Conservation (phyloP, 805 yeast species). For the Metschnikowia sp. region DNA sequence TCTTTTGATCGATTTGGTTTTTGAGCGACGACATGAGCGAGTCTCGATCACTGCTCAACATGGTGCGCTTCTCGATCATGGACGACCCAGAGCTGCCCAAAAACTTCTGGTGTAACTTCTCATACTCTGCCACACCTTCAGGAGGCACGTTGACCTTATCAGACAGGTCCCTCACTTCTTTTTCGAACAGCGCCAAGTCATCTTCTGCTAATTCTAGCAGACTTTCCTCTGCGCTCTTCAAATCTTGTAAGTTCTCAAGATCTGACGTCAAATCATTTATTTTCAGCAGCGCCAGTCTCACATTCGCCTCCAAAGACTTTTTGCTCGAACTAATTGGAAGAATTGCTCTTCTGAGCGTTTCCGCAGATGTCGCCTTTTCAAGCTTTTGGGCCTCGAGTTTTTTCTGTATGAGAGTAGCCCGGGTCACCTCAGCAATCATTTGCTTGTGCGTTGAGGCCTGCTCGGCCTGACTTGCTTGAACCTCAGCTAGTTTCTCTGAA, state of each 20-base stretch:
- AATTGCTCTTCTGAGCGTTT: slow-evolving; percentile 44
- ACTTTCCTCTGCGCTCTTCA: slow-evolving; percentile 31
- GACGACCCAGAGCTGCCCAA: slow-evolving; percentile 56
- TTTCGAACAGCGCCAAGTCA: slow-evolving; percentile 31
- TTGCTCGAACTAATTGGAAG: slow-evolving; percentile 63
- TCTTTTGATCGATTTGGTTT: slow-evolving; percentile 29
- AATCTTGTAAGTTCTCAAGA: slow-evolving; percentile 45
- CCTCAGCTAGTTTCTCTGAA: slow-evolving; percentile 7
- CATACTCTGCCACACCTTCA: slow-evolving; percentile 57
- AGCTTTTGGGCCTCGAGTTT: slow-evolving; percentile 38
- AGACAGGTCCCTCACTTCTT: slow-evolving; percentile 18
- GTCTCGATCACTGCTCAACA: slow-evolving; percentile 42
- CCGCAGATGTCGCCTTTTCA: slow-evolving; percentile 38
- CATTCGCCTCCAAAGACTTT: slow-evolving; percentile 44
- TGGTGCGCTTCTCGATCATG: slow-evolving; percentile 47
- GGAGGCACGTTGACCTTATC: slow-evolving; percentile 35
- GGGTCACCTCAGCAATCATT: slow-evolving; percentile 42
- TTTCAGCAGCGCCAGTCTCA: slow-evolving; percentile 45
- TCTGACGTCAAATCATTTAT: slow-evolving; percentile 51
- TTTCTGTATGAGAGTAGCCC: slow-evolving; percentile 40
- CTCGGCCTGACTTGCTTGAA: slow-evolving; percentile 24
- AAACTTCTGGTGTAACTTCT: slow-evolving; percentile 52
- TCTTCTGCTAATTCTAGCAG: slow-evolving; percentile 46
- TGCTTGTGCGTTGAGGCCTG: slow-evolving; percentile 27
- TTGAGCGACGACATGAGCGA: slow-evolving; percentile 31